Conservation (phyloP, 2,329 filamentous ascomycete species). For the Diaporthe ilicicola region DNA sequence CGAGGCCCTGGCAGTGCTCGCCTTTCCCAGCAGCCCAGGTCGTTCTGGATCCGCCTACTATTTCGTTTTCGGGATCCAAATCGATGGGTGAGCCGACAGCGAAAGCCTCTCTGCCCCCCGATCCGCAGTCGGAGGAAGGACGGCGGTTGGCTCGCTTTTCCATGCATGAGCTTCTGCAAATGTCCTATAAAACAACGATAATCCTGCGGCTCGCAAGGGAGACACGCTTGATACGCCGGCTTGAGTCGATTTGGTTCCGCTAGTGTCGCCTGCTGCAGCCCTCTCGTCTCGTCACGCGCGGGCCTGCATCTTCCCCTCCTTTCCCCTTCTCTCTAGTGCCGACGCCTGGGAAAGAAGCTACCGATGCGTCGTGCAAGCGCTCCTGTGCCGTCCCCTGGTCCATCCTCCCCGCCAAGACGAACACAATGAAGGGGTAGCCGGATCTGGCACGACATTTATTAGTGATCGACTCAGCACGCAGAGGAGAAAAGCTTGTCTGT, state of each 20-base stretch:
- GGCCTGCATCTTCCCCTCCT: constrained; percentile 7
- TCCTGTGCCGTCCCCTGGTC: constrained; percentile 18
- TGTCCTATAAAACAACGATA: constrained; percentile 1
- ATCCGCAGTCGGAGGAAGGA: neutral
- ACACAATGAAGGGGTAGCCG: constrained; percentile 7
- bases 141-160: constrained; percentile 25
- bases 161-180: constrained; percentile 24
- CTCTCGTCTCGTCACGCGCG: constrained; percentile 20
- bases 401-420: constrained; percentile 11
- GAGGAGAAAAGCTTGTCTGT: constrained; percentile 23
- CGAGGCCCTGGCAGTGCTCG: neutral
- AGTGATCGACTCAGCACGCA: constrained; percentile 20
- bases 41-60: neutral
- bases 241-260: constrained; percentile 8
- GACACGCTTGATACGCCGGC: constrained; percentile 14
- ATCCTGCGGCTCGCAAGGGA: constrained; percentile 11
- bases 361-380: constrained; percentile 11
- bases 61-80: neutral
- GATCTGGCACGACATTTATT: constrained; percentile 21
- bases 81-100: constrained; percentile 2
- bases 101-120: neutral
- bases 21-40: neutral
- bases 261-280: constrained; percentile 13
- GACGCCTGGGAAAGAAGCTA: constrained; percentile 8
- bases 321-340: neutral